Base-by-base conservation (phyloP, 2,329 filamentous ascomycete genomes). In the Trichoderma sp. region DNA sequence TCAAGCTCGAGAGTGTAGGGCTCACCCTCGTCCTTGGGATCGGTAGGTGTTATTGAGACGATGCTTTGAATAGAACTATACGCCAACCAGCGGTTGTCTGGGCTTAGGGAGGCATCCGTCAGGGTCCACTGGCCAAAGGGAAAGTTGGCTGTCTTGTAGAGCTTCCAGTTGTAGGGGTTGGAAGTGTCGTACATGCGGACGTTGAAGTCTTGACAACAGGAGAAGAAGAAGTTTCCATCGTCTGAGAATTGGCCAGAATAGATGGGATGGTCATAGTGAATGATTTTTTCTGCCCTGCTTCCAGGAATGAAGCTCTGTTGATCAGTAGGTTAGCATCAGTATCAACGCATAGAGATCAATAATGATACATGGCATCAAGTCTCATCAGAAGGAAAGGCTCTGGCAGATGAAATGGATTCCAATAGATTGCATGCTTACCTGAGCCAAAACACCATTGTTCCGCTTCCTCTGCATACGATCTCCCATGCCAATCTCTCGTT, bases 151-250 rank as follows among this genome's bases (percentile, higher is more conserved):
- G 92, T 95, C 81, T 95, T 98, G 84, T 97, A 97, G 79, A 97
- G 94, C 77, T 91, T 91, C 96, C 96, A 99, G 72, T 94, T 87
- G 79, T 96, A 97, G 0, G 95, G 94, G 74, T 97, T 97, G 1
- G 92, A 94, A 0, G 96, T 98, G 78, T 98, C 95, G 80, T 98
- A 99, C 92, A 99, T 94, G 65, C 94, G 91, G 11, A 99, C 94
- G 73, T 89, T 91, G 81, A 97, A 97, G 79, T 98, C 94, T 79
- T 97, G 93, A 11, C 91, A 91, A 75, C 92, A 96, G 6, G 91
- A 90, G 77, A 95, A 98, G 82, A 97, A 98, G 82, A 98, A 98
- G 79, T 97, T 97, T 30, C 96, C 96, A 74, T 99, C 96, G 72
- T 96, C 92, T 0, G 93, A 97, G 78, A 98, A 99, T 77, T 98